phyloP scores from a whole-genome alignment of 1,284 basidiomycete species.

The Vanrija sp. region DNA sequence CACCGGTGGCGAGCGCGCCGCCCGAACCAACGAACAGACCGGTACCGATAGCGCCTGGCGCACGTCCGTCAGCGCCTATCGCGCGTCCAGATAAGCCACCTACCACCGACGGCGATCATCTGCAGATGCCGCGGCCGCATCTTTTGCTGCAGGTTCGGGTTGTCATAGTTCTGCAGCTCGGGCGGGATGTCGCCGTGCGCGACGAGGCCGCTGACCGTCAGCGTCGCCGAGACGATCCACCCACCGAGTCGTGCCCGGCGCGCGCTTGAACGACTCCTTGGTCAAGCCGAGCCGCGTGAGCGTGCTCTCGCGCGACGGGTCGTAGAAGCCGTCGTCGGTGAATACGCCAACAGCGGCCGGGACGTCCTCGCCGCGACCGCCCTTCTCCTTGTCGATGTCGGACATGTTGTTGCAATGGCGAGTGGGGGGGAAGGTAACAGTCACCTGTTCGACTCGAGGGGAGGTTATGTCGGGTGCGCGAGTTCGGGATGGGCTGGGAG shows the following conservation, averaged over 20 bases:
- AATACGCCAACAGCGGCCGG: neutral
- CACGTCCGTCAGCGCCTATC: neutral
- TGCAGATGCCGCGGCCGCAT: slow-evolving; percentile 47
- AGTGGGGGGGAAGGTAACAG: too few relatives aligned
- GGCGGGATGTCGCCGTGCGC: slow-evolving; percentile 34
- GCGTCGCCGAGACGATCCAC: slow-evolving; percentile 4
- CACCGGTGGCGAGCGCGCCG: slow-evolving; percentile 49
- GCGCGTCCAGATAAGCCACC: neutral
- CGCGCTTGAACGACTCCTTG: slow-evolving; percentile 49
- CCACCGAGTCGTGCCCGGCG: slow-evolving; percentile 45
- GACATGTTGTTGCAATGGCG: too few relatives aligned
- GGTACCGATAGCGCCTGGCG: slow-evolving; percentile 50
- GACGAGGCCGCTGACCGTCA: slow-evolving; percentile 29
- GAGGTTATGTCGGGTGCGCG: too few relatives aligned
- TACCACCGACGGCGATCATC: slow-evolving; percentile 51
- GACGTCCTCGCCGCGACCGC: too few relatives aligned
- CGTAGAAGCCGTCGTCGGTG: slow-evolving; percentile 34
- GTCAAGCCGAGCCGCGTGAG: slow-evolving; percentile 47
- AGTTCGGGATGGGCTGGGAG: too few relatives aligned
- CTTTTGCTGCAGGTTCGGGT: slow-evolving; percentile 48
- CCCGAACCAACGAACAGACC: slow-evolving; percentile 52
- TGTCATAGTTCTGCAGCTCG: slow-evolving; percentile 30
- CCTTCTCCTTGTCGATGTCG: too few relatives aligned
- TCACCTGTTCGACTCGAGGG: too few relatives aligned
- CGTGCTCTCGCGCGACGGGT: slow-evolving; percentile 45